Conservation (phyloP, 78 protist genomes). For the Guillardia theta region DNA sequence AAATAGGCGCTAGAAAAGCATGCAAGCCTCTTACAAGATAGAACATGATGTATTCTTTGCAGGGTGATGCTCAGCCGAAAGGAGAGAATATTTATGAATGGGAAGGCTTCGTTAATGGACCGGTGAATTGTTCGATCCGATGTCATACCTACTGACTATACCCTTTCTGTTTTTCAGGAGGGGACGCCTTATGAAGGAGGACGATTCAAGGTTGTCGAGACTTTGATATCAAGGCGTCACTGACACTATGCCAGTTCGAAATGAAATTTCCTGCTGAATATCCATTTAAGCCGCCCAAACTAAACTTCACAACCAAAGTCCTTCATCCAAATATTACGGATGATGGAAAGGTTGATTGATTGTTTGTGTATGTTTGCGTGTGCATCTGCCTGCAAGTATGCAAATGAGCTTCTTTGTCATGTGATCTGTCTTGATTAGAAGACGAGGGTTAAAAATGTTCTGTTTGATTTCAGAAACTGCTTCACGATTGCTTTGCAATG, state of each 20-base stretch:
- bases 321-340: slow-evolving; percentile 21
- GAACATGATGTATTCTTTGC: neutral
- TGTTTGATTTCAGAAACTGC: neutral
- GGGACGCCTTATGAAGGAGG: neutral
- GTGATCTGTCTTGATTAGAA: neutral
- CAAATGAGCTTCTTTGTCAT: no score
- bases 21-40: no score
- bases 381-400: no score
- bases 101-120: neutral
- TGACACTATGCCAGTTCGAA: neutral
- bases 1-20: no score
- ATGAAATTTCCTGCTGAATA: neutral
- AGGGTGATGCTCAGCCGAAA: slow-evolving; percentile 15
- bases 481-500: neutral
- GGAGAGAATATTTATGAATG: neutral
- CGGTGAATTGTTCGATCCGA: neutral
- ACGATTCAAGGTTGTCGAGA: no score
- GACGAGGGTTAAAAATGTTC: neutral
- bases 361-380: no score
- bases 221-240: no score
- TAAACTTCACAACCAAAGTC: neutral
- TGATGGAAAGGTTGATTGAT: neutral
- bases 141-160: neutral
- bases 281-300: slow-evolving; percentile 32
- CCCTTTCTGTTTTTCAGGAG: neutral